phyloP scores from a whole-genome alignment of 805 yeast genomes.

The Candida nonsorbophila region DNA sequence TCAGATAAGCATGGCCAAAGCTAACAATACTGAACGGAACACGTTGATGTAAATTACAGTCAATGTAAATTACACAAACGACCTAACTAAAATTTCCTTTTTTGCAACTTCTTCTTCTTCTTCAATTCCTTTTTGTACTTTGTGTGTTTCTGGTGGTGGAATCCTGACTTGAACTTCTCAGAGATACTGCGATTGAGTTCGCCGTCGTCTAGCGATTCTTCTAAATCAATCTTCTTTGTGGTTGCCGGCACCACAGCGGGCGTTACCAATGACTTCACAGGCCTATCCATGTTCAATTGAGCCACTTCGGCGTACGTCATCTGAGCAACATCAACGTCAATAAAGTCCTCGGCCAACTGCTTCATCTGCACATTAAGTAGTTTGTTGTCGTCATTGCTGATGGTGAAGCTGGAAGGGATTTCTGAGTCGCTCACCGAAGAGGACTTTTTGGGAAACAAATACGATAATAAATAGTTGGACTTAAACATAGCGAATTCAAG shows the following conservation, averaged over 20 bases:
- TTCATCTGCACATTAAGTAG: no score
- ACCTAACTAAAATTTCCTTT: background rate
- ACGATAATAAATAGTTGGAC: no score
- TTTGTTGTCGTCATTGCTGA: no score
- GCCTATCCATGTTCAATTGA: slow-evolving; percentile 10
- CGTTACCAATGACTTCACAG: background rate
- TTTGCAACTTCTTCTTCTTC: slow-evolving; percentile 5
- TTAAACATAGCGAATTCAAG: no score
- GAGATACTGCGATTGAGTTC: no score
- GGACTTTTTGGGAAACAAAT: no score
- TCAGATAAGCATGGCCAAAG: no score
- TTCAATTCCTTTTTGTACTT: slow-evolving; percentile 9
- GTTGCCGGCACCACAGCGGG: background rate
- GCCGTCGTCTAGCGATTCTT: no score
- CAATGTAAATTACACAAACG: background rate
- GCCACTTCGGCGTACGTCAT: slow-evolving; percentile 45
- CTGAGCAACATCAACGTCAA: slow-evolving; percentile 29
- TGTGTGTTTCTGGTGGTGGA: slow-evolving; percentile 12
- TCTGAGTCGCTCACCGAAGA: no score
- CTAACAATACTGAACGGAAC: no score
- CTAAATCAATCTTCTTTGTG: slow-evolving; percentile 2
- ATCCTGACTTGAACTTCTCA: slow-evolving; percentile 13
- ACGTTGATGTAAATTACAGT: background rate
- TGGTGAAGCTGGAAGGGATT: no score
- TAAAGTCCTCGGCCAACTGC: slow-evolving; percentile 31